These are phyloP conservation scores for Aspergillus nanangensis DNA, from an alignment of 495 filamentous ascomycete species.

Conservation along the genomic window DNA sequence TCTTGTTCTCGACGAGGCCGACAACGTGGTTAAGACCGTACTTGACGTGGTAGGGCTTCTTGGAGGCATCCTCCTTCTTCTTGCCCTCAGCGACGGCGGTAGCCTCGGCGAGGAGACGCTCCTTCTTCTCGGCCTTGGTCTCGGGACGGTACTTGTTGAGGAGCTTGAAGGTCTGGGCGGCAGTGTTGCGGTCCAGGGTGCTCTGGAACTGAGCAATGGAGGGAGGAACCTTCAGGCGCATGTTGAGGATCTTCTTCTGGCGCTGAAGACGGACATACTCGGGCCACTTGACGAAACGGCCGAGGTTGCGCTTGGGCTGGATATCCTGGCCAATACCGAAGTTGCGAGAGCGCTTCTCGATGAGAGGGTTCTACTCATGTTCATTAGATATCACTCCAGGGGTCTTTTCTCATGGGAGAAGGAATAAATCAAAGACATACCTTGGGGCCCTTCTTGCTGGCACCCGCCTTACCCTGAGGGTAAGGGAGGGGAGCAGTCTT, in stretches of 20 bases:
- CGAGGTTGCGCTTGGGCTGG: constrained; percentile 95
- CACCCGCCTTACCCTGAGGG: constrained; percentile 85
- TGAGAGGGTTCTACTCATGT: constrained; percentile 83
- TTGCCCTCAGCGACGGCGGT: constrained; percentile 95
- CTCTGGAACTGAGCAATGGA: constrained; percentile 97
- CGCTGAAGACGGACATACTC: constrained; percentile 98
- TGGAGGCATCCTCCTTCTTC: constrained; percentile 99
- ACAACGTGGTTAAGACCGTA: constrained; percentile 99
- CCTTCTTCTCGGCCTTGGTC: constrained; percentile 99
- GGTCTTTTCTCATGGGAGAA: constrained; percentile 14
- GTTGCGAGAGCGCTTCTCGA: constrained; percentile 97
- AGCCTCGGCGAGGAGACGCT: constrained; percentile 95
- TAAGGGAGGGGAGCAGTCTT: constrained; percentile 94
- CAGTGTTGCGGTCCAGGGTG: constrained; percentile 97
- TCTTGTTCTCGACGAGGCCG: constrained; percentile 99
- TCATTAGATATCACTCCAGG: constrained; percentile 29
- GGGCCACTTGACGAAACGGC: constrained; percentile 99
- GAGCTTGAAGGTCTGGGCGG: constrained; percentile 94
- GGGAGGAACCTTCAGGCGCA: constrained; percentile 97
- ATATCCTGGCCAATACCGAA: constrained; percentile 99
- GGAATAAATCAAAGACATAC: constrained; percentile 49
- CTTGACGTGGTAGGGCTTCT: constrained; percentile 99
- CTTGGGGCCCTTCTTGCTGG: constrained; percentile 91
- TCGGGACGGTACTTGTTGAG: constrained; percentile 99
- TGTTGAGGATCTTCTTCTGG: constrained; percentile 98